These are phyloP conservation scores for Nakazawaea ishiwadae DNA, from an alignment of 805 yeast species.

Conservation along the genomic window DNA sequence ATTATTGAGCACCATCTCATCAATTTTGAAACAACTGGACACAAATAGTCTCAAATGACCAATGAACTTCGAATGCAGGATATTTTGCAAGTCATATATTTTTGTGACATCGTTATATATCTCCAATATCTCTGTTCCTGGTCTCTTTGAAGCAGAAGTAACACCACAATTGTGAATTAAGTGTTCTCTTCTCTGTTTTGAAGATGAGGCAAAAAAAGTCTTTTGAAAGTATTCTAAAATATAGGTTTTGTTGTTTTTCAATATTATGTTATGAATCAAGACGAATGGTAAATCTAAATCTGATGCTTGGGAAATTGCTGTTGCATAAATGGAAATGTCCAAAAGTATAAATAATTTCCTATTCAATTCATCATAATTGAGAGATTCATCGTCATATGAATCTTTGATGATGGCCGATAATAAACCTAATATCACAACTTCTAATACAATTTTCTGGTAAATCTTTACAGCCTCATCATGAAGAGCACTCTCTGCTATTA, in stretches of 20 bases:
- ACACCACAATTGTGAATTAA: conserved; percentile 7
- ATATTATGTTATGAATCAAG: conserved; percentile 4
- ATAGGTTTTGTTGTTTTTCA: conserved; percentile 4
- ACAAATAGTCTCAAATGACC: conserved; percentile 7
- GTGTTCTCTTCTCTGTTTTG: conserved; percentile 1
- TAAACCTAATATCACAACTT: conserved; percentile 7
- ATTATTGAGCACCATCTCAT: conserved; percentile 3
- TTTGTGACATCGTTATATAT: conserved; percentile 5
- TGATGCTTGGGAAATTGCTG: conserved; percentile 4
- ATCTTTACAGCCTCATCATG: not conserved
- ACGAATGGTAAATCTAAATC: conserved; percentile 12
- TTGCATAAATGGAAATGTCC: conserved; percentile 3
- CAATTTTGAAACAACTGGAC: conserved; percentile 1
- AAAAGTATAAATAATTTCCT: conserved; percentile 2
- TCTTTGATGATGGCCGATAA: not conserved
- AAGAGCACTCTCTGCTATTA: not conserved
- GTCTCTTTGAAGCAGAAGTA: conserved; percentile 7
- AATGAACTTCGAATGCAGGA: conserved; percentile 3
- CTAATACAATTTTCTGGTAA: conserved; percentile 11
- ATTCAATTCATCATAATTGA: not conserved
- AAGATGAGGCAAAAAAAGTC: not conserved
- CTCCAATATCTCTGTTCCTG: conserved; percentile 10
- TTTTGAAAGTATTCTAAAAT: conserved; percentile 1
- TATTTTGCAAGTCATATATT: not conserved
- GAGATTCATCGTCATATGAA: not conserved